Evolutionary conservation across 768 basidiomycete species (phyloP), one percentile per base, ranked within the genome.

Genomic region (Lactarius evosmus): DNA sequence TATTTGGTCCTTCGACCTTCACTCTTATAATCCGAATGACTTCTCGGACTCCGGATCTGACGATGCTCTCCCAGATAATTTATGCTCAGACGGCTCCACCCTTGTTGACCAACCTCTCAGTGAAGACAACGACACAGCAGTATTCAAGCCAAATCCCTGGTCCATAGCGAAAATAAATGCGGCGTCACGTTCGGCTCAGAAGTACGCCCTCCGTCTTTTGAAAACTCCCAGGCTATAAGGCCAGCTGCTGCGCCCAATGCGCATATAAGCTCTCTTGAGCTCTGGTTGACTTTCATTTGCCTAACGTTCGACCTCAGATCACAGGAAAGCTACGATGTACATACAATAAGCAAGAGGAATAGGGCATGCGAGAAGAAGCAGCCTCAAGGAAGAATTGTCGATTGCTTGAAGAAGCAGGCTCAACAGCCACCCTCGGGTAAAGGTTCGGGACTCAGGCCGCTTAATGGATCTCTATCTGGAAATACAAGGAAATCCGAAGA

Each of bases 131-230:
- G 64, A 65, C 17, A 72, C 78, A 34, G 89, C 86, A 1, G 71
- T 76, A 7, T 91, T 85, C 76, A 88, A 83, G 56, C 83, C 88
- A 0, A 92, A 91, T 70, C 91, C 91, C 0, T 93, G 89, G 81
- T 83, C 82, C 60, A 90, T 93, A 61, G 90, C 91, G 4, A 88
- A 85, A 69, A 84, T 89, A 33, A 93, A 93, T 67, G 91, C 90
- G 49, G 82, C 83, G 0, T 77, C 79, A 36, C 82, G 89, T 14
- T 57, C 72, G 38, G 29, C 52, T 29, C 60, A 70, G 34, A 61
- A 61, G 64, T 65, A 61, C 9, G 64, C 55, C 33, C 33, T 33
- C 55, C 7, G 1, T 56, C 38, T 46, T 46, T 40, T 14, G 50
- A 57, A 50, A 1, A n/a, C 19, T 53, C 34, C 46, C 2, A 2